A percentile compares a stretch with the other conserved stretches of the same genome.
These are phyloP conservation scores for Ceratobasidium sp. DNA, from an alignment of 1,284 basidiomycete genomes.

Conservation along the genomic window DNA sequence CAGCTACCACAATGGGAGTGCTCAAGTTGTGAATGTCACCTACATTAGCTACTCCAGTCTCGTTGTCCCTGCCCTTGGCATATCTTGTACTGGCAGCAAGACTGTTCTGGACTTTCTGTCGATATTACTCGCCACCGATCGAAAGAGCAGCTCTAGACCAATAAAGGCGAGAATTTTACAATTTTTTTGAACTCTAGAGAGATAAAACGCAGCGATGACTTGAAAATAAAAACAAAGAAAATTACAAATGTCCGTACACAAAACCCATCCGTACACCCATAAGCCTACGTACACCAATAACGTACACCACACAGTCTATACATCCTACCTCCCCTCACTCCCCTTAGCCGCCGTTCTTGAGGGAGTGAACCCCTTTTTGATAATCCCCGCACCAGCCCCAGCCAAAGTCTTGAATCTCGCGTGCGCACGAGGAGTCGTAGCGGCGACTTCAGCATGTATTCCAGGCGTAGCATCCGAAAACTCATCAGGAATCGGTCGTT, in stretches of 20 bases:
- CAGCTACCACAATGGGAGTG: not conserved
- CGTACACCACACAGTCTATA: not conserved
- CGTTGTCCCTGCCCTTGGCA: no score
- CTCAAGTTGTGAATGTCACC: no score
- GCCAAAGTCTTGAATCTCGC: constrained; percentile 23
- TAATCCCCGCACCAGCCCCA: constrained; percentile 1
- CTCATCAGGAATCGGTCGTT: constrained; percentile 39
- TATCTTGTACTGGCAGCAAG: no score
- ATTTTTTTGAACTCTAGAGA: no score
- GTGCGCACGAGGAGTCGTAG: constrained; percentile 26
- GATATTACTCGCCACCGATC: no score
- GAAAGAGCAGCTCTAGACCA: no score
- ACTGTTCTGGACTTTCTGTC: no score
- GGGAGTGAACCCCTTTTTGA: constrained; percentile 25
- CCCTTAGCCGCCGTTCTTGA: constrained; percentile 25
- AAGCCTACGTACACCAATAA: constrained; percentile 1
- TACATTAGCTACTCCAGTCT: no score
- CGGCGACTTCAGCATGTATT: constrained; percentile 32
- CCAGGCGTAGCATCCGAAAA: constrained; percentile 29
- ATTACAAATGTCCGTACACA: constrained; percentile 29
- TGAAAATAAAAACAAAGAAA: constrained; percentile 26
- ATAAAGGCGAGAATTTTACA: no score
- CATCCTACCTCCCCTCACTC: constrained; percentile 1
- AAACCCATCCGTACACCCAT: not conserved
- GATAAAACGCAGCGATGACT: not conserved